Evolutionary conservation across 2,329 filamentous ascomycete species (phyloP), one percentile per base, ranked within the genome.

Genomic region (Aspergillus puulaauensis): DNA sequence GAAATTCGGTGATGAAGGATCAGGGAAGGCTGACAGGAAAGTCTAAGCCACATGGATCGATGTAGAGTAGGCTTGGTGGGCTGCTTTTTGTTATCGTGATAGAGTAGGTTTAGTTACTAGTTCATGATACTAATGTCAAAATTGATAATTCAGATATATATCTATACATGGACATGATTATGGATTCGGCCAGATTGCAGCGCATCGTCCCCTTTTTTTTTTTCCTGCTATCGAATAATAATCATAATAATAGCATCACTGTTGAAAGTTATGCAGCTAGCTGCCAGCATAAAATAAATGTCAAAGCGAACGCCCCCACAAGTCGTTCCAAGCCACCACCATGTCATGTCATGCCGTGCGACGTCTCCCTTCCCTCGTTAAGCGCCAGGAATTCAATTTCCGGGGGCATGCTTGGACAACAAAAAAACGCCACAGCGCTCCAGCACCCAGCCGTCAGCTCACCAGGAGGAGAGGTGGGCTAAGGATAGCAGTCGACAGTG

Each of bases 331-430:
- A 15, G 44, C 44, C 21, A 46, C 24, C 24, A n/a, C 14, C 43
- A 31, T 45, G 43, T 9, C 43, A 24, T 45, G 41, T 17, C 24
- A 8, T 37, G 11, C 33, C 33, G 6, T n/a, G 35, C 35, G 35
- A 37, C 35, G 35, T 37, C 6, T 14, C 2, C 14, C 12, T 33
- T 31, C 17, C 6, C 39, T 4, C 39, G 17, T 27, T 44, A 52
- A 52, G 49, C 49, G 49, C 49, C 49, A 52, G 49, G 48, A 52
- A 52, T 52, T 6, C 49, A 23, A 39, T 15, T 24, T 24, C 27
- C 9, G 27, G 27, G 24, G 27, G 9, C 21, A 8, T 39, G 49
- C 49, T 52, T 52, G 49, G 35, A 37, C 35, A 6, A 5, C 35
- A n/a, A 35, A 31, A 31, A n/a, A 12, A 27, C 48, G 37, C 49